Percentiles rank a stretch among this genome's conserved stretches.
These are phyloP conservation scores for Tolypocladium tropicale DNA, from an alignment of 2,329 filamentous ascomycete genomes.

Conservation along the genomic window DNA sequence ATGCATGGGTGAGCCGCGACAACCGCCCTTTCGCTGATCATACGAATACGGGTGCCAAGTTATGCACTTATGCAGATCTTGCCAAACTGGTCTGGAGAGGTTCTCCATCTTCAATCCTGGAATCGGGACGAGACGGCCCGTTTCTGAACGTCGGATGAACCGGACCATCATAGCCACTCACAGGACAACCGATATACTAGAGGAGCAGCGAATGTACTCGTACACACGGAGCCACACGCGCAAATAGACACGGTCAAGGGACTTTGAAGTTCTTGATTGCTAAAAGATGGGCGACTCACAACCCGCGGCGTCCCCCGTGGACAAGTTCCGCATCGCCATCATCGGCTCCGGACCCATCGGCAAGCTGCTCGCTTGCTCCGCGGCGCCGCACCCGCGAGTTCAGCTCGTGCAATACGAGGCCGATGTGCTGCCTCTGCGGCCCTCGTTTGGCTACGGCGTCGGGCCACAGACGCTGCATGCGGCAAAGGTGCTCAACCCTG, in stretches of 20 bases:
- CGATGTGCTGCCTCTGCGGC: not conserved
- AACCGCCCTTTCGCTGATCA: not conserved
- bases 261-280: not conserved
- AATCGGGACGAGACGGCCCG: not conserved
- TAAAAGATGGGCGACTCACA: not conserved
- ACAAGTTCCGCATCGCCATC: slow-evolving; percentile 5
- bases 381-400: not conserved
- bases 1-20: not conserved
- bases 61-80: not conserved
- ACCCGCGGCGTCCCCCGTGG: not conserved
- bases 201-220: not conserved
- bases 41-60: too few species aligned
- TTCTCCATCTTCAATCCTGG: not conserved
- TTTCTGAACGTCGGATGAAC: not conserved
- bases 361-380: slow-evolving; percentile 1
- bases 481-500: not conserved
- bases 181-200: not conserved
- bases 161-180: not conserved
- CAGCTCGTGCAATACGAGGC: slow-evolving; percentile 1
- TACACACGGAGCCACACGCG: too few species aligned
- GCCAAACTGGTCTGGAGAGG: not conserved
- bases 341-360: slow-evolving; percentile 2
- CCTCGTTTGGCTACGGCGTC: slow-evolving; percentile 1
- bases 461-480: not conserved
- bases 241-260: too few species aligned